Evolutionary conservation across 83 land plant species (phyloP).

Genomic region (Larix sibirica): DNA sequence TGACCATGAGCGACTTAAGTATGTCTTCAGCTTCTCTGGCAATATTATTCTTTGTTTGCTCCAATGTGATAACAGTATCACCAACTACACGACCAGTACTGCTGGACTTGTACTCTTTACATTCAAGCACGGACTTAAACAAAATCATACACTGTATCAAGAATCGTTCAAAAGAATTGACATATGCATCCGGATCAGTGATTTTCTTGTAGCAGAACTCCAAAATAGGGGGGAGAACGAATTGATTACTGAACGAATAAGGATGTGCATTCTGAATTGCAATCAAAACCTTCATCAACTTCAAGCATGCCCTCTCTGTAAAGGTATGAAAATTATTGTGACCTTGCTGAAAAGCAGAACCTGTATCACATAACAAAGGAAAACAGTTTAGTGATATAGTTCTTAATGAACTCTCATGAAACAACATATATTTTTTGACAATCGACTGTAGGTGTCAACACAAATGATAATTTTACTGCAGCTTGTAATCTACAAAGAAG

Average conservation of each 20-base stretch:
- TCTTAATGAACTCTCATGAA: neutral
- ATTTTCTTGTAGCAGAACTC: constrained; percentile 84
- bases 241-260: constrained; percentile 79
- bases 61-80: constrained; percentile 54
- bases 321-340: constrained; percentile 58
- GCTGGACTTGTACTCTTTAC: constrained; percentile 80
- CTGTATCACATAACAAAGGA: constrained; percentile 47
- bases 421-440: neutral
- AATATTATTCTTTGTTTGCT: constrained; percentile 74
- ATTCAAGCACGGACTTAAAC: constrained; percentile 78
- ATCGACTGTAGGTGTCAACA: neutral
- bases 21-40: constrained; percentile 63
- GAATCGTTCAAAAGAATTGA: constrained; percentile 71
- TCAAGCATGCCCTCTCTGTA: constrained; percentile 72
- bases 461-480: neutral
- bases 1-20: constrained; percentile 60
- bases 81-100: constrained; percentile 79
- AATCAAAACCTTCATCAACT: constrained; percentile 83
- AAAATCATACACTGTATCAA: constrained; percentile 91
- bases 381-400: neutral
- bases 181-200: constrained; percentile 62
- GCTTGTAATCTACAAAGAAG: too few species aligned
- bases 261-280: constrained; percentile 83
- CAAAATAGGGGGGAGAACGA: constrained; percentile 68
- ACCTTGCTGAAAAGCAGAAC: constrained; percentile 57